Base-by-base conservation (phyloP, 1,284 basidiomycete species). In the Cutaneotrichosporon dermatis region DNA sequence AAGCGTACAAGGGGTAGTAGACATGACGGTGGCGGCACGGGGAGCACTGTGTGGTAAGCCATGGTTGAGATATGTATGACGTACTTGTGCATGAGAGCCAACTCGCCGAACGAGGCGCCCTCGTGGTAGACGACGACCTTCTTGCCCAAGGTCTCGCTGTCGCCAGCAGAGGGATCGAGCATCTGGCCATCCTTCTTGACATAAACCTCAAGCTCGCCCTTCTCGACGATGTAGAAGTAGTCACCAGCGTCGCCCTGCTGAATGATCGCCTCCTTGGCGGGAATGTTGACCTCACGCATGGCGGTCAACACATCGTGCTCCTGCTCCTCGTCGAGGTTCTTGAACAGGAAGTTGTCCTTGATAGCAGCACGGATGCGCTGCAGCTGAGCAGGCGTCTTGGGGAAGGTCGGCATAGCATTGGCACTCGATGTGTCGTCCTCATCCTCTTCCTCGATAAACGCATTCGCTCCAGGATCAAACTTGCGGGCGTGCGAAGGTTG, bases 191-290 rank as follows among this genome's bases (percentile, higher is more conserved):
- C 77, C 52, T 72, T 86, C 58, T 78, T 79, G 68, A 95, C 90
- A 79, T 86, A 98, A 70, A 93, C 90, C 71, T 96, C 85, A 60
- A 99, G 82, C 54, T 87, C 80, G 1, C 95, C 95, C 45, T 84
- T 84, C 79, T 99, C 96, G 66, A 98, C 92, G 58, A 98, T 89
- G 79, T 99, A 99, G 78, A 98, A 99, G 80, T 88, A 96, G 72
- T 98, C 94, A 54, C 95, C 95, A 42, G 92, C 90, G 66, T 94
- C 95, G 50, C 96, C 95, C 79, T 99, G 95, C 62, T 90, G 86
- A 69, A 99, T 98, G 61, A 99, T 88, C 36, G 91, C 86, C 61
- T 92, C 87, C 63, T 88, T 86, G 57, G 85, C 80, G 15, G 79
- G 79, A 11, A 92, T 86, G 12, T 80, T 82, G 59, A 87, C 84